Percentiles rank a stretch among this genome's conserved stretches.
These are phyloP conservation scores for Eucalyptus pauciflora DNA, from an alignment of 345 rosid species.

Conservation along the genomic window DNA sequence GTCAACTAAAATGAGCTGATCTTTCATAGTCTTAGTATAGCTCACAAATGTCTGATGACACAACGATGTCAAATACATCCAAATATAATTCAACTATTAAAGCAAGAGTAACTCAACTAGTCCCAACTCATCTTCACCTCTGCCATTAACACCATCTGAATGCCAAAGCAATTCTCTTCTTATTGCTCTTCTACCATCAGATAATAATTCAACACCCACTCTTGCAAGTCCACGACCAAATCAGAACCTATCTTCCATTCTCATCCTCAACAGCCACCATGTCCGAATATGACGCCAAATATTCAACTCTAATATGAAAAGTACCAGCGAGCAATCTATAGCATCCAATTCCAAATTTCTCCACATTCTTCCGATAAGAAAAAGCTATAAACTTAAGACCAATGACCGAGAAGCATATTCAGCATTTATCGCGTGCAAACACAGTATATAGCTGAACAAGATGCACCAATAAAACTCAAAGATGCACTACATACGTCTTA, in stretches of 20 bases:
- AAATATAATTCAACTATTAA: background rate
- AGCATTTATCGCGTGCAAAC: background rate
- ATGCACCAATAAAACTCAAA: background rate
- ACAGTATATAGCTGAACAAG: background rate
- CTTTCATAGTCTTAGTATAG: background rate
- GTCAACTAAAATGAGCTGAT: background rate
- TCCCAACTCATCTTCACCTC: background rate
- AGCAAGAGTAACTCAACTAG: background rate
- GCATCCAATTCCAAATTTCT: background rate
- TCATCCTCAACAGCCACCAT: background rate
- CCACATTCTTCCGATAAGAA: background rate
- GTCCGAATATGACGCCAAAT: background rate
- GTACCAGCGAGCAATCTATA: background rate
- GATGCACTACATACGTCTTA: conserved; percentile 39
- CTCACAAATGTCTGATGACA: background rate
- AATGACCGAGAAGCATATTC: background rate
- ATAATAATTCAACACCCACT: background rate
- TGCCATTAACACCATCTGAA: background rate
- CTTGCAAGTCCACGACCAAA: background rate
- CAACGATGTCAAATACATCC: background rate
- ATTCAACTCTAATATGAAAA: background rate
- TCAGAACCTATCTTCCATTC: background rate
- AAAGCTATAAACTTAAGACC: background rate
- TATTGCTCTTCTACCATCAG: background rate
- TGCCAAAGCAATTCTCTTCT: background rate